A percentile compares a stretch with the other conserved stretches of the same genome.
Evolutionary conservation across 2,329 filamentous ascomycete species (phyloP).

Genomic region (Curvularia verruculosa): DNA sequence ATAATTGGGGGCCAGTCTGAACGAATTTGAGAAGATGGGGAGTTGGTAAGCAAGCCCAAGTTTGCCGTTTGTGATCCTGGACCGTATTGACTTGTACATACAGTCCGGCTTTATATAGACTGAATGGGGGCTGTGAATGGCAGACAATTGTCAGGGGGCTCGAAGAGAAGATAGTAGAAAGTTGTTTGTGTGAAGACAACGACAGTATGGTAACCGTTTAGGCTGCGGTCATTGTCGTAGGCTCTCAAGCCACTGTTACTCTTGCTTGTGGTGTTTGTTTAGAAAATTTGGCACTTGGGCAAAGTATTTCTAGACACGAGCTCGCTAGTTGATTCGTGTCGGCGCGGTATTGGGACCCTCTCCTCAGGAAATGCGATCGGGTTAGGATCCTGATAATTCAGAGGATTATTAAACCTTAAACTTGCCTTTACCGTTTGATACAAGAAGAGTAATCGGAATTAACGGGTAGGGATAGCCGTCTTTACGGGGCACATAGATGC

Average conservation of each 20-base stretch:
- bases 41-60: conserved; percentile 5
- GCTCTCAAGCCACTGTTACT: conserved; percentile 39
- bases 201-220: conserved; percentile 28
- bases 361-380: neutral
- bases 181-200: conserved; percentile 7
- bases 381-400: neutral
- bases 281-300: conserved; percentile 16
- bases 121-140: neutral
- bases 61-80: conserved; percentile 3
- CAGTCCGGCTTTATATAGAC: conserved; percentile 24
- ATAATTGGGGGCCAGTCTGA: neutral
- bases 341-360: neutral
- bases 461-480: neutral
- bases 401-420: neutral
- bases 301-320: conserved; percentile 2
- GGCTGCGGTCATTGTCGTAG: conserved; percentile 21
- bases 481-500: conserved; percentile 24
- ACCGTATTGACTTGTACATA: conserved; percentile 2
- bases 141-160: conserved; percentile 12
- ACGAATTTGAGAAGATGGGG: conserved; percentile 1
- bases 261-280: conserved; percentile 23
- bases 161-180: neutral
- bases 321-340: neutral
- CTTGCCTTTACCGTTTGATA: neutral
- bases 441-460: conserved; percentile 2